A percentile compares a stretch with the other conserved stretches of the same genome.
phyloP scores from a whole-genome alignment of 163 green algal species.

The Scenedesmus sp. region DNA sequence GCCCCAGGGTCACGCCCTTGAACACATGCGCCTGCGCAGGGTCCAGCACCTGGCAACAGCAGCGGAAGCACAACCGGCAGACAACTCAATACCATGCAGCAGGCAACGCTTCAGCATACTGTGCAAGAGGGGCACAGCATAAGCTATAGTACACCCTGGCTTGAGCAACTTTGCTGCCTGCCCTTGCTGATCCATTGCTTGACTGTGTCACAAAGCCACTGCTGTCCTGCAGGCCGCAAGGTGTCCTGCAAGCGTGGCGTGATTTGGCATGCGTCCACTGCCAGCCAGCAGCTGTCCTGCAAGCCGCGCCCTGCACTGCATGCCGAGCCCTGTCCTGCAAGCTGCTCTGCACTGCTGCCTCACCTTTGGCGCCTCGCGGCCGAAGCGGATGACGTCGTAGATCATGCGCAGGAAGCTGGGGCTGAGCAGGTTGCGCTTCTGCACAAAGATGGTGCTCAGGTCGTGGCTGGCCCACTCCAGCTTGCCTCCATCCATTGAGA shows the following conservation, averaged over 20 bases:
- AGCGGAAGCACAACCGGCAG: background rate
- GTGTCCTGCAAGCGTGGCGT: background rate
- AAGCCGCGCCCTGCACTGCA: background rate
- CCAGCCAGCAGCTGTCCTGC: background rate
- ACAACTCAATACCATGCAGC: background rate
- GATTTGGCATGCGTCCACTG: background rate
- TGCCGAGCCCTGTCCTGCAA: background rate
- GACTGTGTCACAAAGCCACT: background rate
- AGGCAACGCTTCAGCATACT: background rate
- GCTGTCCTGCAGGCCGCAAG: background rate
- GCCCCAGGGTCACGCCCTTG: slow-evolving; percentile 78
- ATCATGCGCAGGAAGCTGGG: slow-evolving; percentile 92
- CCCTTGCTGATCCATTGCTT: background rate
- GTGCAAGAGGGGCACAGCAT: background rate
- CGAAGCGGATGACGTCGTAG: slow-evolving; percentile 93
- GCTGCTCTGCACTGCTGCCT: no score
- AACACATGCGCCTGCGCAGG: slow-evolving; percentile 63
- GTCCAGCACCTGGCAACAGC: slow-evolving; percentile 70
- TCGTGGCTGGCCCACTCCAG: slow-evolving; percentile 93
- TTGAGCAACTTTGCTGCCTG: no score
- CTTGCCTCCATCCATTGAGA: slow-evolving; percentile 82
- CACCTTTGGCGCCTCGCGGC: slow-evolving; percentile 83
- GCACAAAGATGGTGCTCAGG: slow-evolving; percentile 89
- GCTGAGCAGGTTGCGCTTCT: slow-evolving; percentile 83
- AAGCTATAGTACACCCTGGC: background rate